A percentile compares a stretch with the other conserved stretches of the same genome.
These are phyloP conservation scores for Heritiera fomes DNA, from an alignment of 345 rosid genomes.

Conservation along the genomic window DNA sequence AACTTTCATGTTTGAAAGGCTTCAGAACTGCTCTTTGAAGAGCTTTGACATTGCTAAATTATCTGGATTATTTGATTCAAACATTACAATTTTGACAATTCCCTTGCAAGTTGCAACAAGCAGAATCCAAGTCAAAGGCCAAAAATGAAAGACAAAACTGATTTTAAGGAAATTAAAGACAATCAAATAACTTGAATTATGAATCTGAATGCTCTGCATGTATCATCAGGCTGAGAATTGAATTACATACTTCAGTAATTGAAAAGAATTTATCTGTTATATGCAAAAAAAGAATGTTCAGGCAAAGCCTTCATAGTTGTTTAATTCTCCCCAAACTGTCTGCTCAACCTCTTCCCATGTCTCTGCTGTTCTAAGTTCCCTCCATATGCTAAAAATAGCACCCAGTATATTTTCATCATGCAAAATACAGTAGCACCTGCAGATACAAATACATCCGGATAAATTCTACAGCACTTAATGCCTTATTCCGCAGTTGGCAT, in stretches of 20 bases:
- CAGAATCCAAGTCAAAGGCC: too few species aligned
- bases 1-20: background rate
- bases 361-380: slow-evolving; percentile 54
- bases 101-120: too few species aligned
- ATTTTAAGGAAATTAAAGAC: too few species aligned
- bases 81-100: too few species aligned
- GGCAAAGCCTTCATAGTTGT: slow-evolving; percentile 38
- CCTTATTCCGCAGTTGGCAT: background rate
- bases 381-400: slow-evolving; percentile 77
- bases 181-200: background rate
- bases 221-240: too few species aligned
- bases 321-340: slow-evolving; percentile 75
- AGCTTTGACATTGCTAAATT: background rate
- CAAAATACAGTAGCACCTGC: slow-evolving; percentile 89
- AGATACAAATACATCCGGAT: slow-evolving; percentile 12
- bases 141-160: too few species aligned
- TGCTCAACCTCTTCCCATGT: slow-evolving; percentile 92
- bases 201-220: background rate
- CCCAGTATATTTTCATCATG: slow-evolving; percentile 88
- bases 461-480: slow-evolving; percentile 1
- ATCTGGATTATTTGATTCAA: background rate
- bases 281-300: slow-evolving; percentile 20
- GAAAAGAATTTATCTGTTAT: background rate
- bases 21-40: background rate
- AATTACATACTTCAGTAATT: background rate